Evolutionary conservation across 305 asterid genomes (phyloP).

Genomic region (Solanum hybrid): DNA sequence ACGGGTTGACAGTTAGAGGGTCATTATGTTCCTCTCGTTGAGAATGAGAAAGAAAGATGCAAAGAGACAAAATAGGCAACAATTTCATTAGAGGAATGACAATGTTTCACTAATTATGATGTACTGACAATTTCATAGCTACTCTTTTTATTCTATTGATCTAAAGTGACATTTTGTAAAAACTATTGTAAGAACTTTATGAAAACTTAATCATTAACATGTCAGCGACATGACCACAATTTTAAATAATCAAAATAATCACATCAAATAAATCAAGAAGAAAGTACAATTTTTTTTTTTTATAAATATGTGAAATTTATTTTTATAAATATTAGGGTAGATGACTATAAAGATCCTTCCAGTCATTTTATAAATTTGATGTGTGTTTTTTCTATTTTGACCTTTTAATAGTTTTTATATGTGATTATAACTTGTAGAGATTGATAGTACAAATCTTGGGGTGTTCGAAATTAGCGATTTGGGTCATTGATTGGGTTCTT

Average conservation of each 20-base stretch:
- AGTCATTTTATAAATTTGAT: background rate
- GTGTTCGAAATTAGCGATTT: background rate
- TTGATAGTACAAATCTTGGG: background rate
- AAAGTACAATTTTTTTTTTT: background rate
- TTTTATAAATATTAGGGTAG: background rate
- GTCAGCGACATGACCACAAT: background rate
- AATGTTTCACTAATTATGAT: background rate
- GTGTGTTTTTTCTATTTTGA: background rate
- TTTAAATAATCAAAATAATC: too few species aligned
- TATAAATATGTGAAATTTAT: background rate
- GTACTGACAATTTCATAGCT: background rate
- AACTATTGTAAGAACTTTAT: background rate
- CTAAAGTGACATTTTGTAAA: background rate
- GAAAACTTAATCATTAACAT: background rate
- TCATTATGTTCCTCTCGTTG: background rate
- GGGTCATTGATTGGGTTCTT: background rate
- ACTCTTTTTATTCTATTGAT: background rate
- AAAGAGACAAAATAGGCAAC: background rate
- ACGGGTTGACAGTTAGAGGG: background rate
- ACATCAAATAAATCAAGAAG: background rate
- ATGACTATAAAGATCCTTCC: background rate
- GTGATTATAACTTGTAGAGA: background rate
- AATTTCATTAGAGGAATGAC: background rate
- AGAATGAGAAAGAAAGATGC: background rate
- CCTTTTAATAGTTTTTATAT: background rate